Conservation (phyloP, 2,329 filamentous ascomycete genomes). For the Podosphaera fusca region DNA sequence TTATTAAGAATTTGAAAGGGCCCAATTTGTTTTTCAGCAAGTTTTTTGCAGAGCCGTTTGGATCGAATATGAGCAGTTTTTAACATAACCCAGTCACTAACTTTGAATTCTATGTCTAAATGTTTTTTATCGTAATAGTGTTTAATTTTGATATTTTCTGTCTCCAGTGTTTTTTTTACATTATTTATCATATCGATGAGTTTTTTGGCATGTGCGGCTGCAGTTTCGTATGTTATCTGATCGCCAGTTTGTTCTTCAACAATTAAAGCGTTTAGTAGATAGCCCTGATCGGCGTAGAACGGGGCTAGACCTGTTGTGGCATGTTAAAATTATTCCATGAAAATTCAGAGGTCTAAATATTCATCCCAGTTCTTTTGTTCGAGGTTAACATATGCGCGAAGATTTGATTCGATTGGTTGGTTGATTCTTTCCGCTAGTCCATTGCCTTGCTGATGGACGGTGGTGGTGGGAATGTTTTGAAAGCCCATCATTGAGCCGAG, state of each 20-base stretch:
- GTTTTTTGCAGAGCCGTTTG: constrained; percentile 1
- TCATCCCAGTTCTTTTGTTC: constrained; percentile 3
- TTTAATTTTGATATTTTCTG: background rate
- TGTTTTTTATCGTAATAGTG: background rate
- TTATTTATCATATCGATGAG: background rate
- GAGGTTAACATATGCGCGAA: constrained; percentile 4
- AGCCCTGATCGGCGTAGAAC: background rate
- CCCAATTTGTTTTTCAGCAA: background rate
- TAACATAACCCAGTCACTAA: background rate
- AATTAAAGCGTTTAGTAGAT: background rate
- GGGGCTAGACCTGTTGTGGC: background rate
- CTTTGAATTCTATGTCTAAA: background rate
- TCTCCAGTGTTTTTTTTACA: background rate
- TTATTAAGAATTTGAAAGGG: constrained; percentile 1
- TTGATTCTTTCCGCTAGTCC: background rate
- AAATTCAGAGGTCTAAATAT: background rate
- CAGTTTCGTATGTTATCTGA: background rate
- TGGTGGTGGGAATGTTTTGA: background rate
- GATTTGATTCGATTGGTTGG: constrained; percentile 1
- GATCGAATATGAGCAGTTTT: constrained; percentile 1
- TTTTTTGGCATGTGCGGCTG: background rate
- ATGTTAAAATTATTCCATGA: background rate
- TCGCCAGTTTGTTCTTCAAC: background rate
- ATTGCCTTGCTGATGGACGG: background rate
- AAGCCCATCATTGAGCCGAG: background rate